Evolutionary conservation across 768 basidiomycete species (phyloP).

Genomic region (Naganishia vaughanmartiniae): DNA sequence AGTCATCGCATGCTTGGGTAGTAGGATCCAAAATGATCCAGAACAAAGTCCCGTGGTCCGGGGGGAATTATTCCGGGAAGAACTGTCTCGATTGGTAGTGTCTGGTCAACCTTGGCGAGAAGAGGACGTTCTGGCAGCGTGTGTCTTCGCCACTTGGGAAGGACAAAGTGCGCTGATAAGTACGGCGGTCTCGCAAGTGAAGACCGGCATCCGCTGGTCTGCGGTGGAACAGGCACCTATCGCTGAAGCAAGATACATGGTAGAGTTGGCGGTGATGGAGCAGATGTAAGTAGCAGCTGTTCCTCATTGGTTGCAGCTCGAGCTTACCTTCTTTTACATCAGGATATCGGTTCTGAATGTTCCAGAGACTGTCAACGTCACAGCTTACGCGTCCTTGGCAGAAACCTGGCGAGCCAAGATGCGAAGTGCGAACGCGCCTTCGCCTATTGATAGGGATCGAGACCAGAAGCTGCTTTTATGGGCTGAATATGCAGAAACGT

Average conservation of each 20-base stretch:
- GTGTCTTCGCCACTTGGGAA: conserved; percentile 30
- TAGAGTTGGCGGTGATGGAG: conserved; percentile 24
- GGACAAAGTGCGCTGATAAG: conserved; percentile 18
- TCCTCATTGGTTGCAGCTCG: not conserved
- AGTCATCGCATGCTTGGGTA: conserved; percentile 24
- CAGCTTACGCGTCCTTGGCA: conserved; percentile 17
- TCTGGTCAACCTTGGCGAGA: conserved; percentile 26
- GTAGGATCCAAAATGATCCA: conserved; percentile 14
- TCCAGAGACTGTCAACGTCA: conserved; percentile 11
- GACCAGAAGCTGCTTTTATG: conserved; percentile 48
- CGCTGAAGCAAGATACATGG: conserved; percentile 24
- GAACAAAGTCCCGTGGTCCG: conserved; percentile 12
- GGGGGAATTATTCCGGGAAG: conserved; percentile 22
- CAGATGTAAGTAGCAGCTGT: conserved; percentile 23
- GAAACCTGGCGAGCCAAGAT: conserved; percentile 27
- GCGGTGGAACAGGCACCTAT: conserved; percentile 9
- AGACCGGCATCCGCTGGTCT: not conserved
- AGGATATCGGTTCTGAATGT: conserved; percentile 15
- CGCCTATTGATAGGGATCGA: conserved; percentile 35
- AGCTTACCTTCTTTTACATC: not conserved
- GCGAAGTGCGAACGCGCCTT: not conserved
- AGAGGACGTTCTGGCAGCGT: conserved; percentile 21
- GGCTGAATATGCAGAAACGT: conserved; percentile 48
- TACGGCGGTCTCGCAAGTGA: conserved; percentile 27
- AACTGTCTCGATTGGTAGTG: conserved; percentile 23